Percentiles rank a stretch among this genome's conserved stretches.
These are phyloP conservation scores for Thermochaetoides dissita DNA, from an alignment of 2,329 filamentous ascomycete genomes.

Conservation along the genomic window DNA sequence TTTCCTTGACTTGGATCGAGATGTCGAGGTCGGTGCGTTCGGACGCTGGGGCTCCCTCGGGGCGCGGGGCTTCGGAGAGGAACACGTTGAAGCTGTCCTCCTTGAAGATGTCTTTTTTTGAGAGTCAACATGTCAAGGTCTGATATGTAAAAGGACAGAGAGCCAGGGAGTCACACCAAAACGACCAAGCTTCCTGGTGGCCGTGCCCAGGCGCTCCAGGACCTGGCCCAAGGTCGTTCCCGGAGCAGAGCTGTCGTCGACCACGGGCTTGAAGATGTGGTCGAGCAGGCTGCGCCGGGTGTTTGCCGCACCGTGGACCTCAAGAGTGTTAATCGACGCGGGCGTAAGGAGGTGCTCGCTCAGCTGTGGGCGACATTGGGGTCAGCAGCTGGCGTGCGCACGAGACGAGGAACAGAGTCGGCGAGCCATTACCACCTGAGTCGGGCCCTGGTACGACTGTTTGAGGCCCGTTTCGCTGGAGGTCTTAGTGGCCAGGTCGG, in stretches of 20 bases:
- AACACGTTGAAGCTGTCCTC: conserved; percentile 68
- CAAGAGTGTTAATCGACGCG: conserved; percentile 73
- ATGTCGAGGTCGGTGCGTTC: conserved; percentile 69
- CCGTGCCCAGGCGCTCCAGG: conserved; percentile 54
- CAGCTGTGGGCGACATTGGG: conserved; percentile 36
- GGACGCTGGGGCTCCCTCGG: conserved; percentile 51
- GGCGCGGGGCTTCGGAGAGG: conserved; percentile 59
- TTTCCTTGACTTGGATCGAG: conserved; percentile 63
- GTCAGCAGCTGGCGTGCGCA: not conserved
- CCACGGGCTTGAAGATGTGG: conserved; percentile 62
- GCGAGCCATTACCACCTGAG: conserved; percentile 6
- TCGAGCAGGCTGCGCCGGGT: conserved; percentile 78
- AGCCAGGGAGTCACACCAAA: conserved; percentile 47
- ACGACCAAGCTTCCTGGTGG: conserved; percentile 59
- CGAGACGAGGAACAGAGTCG: not conserved
- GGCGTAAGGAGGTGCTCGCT: conserved; percentile 74
- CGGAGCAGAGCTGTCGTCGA: conserved; percentile 51
- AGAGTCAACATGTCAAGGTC: no score
- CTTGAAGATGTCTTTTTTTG: conserved; percentile 63
- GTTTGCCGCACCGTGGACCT: conserved; percentile 67
- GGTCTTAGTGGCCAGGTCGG: conserved; percentile 4
- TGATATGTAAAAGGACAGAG: not conserved
- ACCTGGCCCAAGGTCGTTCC: conserved; percentile 71
- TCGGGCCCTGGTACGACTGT: conserved; percentile 1
- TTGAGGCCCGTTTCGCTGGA: not conserved